Percentiles rank a stretch among this genome's conserved stretches.
Conservation (phyloP, 768 basidiomycete genomes). For the Cystofilobasidium macerans region DNA sequence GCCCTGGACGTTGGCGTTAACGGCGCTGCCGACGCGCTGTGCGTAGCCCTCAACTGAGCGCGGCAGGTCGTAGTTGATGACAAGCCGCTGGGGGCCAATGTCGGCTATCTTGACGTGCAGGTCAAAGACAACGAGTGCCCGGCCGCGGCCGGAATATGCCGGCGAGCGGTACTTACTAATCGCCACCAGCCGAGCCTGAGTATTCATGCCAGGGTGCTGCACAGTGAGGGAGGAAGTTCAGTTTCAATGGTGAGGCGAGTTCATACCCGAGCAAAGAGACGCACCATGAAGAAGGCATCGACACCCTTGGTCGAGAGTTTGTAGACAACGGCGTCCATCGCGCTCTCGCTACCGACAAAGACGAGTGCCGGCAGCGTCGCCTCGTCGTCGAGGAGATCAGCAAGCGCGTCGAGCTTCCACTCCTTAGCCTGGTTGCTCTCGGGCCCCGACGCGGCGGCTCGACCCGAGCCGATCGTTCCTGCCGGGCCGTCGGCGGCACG, state of each 20-base stretch:
- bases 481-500: constrained; percentile 1
- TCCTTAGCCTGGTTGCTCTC: constrained; percentile 37
- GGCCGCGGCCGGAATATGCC: constrained; percentile 35
- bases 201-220: constrained; percentile 88
- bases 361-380: constrained; percentile 70
- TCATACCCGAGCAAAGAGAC: constrained; percentile 40
- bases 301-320: constrained; percentile 74
- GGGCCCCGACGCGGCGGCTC: neutral
- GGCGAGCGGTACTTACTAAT: constrained; percentile 58
- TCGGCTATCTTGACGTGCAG: constrained; percentile 84
- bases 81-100: constrained; percentile 75
- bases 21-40: constrained; percentile 78
- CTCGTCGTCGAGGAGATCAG: constrained; percentile 79
- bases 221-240: constrained; percentile 27
- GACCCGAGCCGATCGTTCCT: constrained; percentile 18
- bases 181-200: constrained; percentile 65
- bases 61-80: constrained; percentile 79
- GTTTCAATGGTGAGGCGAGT: constrained; percentile 5
- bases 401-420: constrained; percentile 88
- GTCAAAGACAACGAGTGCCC: constrained; percentile 84
- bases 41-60: constrained; percentile 82
- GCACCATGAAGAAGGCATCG: constrained; percentile 77
- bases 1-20: constrained; percentile 60
- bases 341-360: constrained; percentile 76
- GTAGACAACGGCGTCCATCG: constrained; percentile 78